Evolutionary conservation across 2,329 filamentous ascomycete species (phyloP).

Genomic region (Trichoderma endophyticum): DNA sequence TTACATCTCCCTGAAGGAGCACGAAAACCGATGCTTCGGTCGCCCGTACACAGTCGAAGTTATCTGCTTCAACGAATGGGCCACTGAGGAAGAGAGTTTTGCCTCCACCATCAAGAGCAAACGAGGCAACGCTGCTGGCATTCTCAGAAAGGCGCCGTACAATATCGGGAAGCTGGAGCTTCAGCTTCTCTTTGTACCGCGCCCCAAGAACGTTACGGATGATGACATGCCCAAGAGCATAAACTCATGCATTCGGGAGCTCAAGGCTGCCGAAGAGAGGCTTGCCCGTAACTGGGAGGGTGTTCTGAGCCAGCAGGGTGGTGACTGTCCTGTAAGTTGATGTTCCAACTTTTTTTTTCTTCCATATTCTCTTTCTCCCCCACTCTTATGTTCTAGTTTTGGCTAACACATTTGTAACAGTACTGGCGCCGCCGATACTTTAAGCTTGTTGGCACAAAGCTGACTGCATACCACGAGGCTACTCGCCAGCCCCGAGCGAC

Average conservation of each 20-base stretch:
- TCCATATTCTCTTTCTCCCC: background rate
- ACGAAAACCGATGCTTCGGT: conserved; percentile 84
- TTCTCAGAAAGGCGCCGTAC: conserved; percentile 87
- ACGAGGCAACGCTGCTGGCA: conserved; percentile 61
- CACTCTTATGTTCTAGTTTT: background rate
- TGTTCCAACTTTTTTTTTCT: background rate
- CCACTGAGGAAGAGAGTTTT: conserved; percentile 74
- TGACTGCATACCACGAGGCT: conserved; percentile 94
- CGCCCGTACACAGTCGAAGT: conserved; percentile 85
- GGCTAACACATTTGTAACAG: conserved; percentile 41
- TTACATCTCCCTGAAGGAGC: conserved; percentile 90
- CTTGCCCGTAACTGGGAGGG: conserved; percentile 80
- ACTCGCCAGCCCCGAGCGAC: conserved; percentile 93
- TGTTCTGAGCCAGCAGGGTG: conserved; percentile 90
- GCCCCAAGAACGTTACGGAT: conserved; percentile 79
- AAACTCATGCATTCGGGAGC: conserved; percentile 91
- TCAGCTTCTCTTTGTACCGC: conserved; percentile 91
- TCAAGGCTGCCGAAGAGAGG: conserved; percentile 83
- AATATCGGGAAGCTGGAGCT: conserved; percentile 92
- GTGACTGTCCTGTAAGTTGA: conserved; percentile 85
- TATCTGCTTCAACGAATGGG: conserved; percentile 98
- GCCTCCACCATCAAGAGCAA: conserved; percentile 94
- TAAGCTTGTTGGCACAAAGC: conserved; percentile 83
- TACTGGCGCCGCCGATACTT: conserved; percentile 99
- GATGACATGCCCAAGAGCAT: conserved; percentile 99